Evolutionary conservation across 768 basidiomycete species (phyloP).

Genomic region (Tephrocybe sp.): DNA sequence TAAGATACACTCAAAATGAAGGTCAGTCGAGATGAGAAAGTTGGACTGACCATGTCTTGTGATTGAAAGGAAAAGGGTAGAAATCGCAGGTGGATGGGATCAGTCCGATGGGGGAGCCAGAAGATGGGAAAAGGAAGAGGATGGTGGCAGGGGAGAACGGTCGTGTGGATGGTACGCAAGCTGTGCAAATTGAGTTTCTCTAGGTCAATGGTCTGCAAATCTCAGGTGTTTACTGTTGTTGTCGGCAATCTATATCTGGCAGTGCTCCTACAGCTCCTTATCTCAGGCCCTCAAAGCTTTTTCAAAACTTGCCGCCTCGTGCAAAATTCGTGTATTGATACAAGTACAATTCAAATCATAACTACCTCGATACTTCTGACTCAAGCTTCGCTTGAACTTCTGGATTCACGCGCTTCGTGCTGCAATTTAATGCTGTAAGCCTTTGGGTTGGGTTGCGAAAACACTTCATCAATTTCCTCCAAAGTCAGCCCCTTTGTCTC

Average conservation of each 20-base stretch:
- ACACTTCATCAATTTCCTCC: slow-evolving; percentile 51
- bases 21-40: slow-evolving; percentile 6
- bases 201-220: slow-evolving; percentile 17
- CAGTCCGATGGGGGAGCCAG: slow-evolving; percentile 12
- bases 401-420: slow-evolving; percentile 3
- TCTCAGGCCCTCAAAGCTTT: too few species aligned
- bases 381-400: neutral
- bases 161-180: slow-evolving; percentile 34
- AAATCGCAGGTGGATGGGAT: slow-evolving; percentile 10
- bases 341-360: neutral
- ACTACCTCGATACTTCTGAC: too few species aligned
- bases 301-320: too few species aligned
- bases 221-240: slow-evolving; percentile 31
- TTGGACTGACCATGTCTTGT: slow-evolving; percentile 30
- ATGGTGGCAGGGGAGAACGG: slow-evolving; percentile 20
- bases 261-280: too few species aligned
- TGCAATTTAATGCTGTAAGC: slow-evolving; percentile 30
- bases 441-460: slow-evolving; percentile 42
- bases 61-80: slow-evolving; percentile 11
- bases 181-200: slow-evolving; percentile 24
- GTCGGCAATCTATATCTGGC: slow-evolving; percentile 4
- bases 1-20: slow-evolving; percentile 29
- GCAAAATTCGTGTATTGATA: neutral
- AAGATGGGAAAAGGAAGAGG: slow-evolving; percentile 24
- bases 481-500: slow-evolving; percentile 53